Base-by-base conservation (phyloP, 345 rosid species). In the Linum tenue region DNA sequence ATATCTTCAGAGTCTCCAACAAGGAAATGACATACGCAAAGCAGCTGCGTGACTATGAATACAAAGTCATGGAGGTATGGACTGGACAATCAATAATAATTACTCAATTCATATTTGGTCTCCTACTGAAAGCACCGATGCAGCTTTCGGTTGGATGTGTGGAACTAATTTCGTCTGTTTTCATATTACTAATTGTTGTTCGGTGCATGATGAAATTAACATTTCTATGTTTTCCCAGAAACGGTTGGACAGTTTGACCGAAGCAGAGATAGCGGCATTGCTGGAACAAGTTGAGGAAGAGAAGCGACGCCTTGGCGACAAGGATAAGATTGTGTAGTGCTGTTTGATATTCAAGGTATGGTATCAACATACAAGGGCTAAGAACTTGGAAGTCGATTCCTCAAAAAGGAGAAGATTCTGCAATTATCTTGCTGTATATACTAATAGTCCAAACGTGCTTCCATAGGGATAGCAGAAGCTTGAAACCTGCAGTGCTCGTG, bases 1-100 rank as follows among this genome's bases (percentile, higher is more conserved):
- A 90, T 64, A 82, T 92, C 75, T 90, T 92, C 65, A 80, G 98
- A 69, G 98, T 92, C 41, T 87, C 91, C 3, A 92, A 88, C 84
- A 92, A 92, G 82, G 98, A 92, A 78, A 92, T 92, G 97, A 92
- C 97, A 1, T 88, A 92, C 58, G 96, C 97, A 56, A 94, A 88
- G 68, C 98, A 92, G 72, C 76, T 92, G 41, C 94, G 96, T 57
- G 92, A 92, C 85, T 90, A 92, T 59, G 98, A 92, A 73, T 63
- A 77, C 72, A 82, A 92, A 84, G 97, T 92, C 74, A 92, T 92
- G 97, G 75, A 92, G 97, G 98, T 89, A 73, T 41, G 8, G 8
- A 10, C 59, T 64, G 11, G 31, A 22, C 31, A 22, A 22, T 22
- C 31, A 22, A 22, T 22, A 22, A 22, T 22, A 22, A 22, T 22